Evolutionary conservation across 2,329 filamentous ascomycete genomes (phyloP).

Genomic region (Achaetomium macrosporum): DNA sequence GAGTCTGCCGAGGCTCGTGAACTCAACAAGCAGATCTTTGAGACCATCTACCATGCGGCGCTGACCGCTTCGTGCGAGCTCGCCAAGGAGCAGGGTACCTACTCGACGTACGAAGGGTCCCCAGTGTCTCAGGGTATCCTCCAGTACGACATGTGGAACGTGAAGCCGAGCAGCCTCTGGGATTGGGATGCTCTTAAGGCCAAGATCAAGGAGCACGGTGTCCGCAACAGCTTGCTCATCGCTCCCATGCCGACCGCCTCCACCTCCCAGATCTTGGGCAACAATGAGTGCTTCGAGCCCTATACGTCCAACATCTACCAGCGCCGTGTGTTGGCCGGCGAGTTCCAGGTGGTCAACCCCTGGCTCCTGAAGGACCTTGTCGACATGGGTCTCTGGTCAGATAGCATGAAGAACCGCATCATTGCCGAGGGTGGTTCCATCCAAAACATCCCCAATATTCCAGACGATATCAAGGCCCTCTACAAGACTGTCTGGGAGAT

Average conservation of each 20-base stretch:
- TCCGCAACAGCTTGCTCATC: conserved; percentile 91
- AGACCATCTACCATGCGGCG: conserved; percentile 97
- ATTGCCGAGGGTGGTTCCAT: conserved; percentile 94
- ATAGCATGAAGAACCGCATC: conserved; percentile 99
- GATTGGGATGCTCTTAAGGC: conserved; percentile 88
- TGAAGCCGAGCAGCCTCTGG: conserved; percentile 90
- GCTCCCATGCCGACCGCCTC: conserved; percentile 98
- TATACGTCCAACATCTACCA: conserved; percentile 99
- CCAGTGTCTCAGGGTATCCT: conserved; percentile 93
- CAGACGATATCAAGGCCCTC: conserved; percentile 87
- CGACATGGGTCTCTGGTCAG: conserved; percentile 96
- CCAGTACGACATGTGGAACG: conserved; percentile 98
- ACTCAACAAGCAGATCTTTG: conserved; percentile 97
- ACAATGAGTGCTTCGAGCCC: conserved; percentile 99
- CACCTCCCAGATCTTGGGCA: conserved; percentile 95
- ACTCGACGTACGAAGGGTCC: conserved; percentile 86
- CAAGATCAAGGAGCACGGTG: conserved; percentile 85
- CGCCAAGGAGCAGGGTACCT: conserved; percentile 75
- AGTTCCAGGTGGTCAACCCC: conserved; percentile 99
- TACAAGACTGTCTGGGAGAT: conserved; percentile 99
- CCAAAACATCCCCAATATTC: conserved; percentile 95
- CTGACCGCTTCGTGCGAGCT: conserved; percentile 84
- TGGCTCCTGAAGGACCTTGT: conserved; percentile 98
- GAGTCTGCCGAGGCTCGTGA: conserved; percentile 91
- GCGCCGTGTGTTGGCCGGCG: conserved; percentile 91